phyloP scores from a whole-genome alignment of 805 yeast genomes.

The Yamadazyma nakazawae region DNA sequence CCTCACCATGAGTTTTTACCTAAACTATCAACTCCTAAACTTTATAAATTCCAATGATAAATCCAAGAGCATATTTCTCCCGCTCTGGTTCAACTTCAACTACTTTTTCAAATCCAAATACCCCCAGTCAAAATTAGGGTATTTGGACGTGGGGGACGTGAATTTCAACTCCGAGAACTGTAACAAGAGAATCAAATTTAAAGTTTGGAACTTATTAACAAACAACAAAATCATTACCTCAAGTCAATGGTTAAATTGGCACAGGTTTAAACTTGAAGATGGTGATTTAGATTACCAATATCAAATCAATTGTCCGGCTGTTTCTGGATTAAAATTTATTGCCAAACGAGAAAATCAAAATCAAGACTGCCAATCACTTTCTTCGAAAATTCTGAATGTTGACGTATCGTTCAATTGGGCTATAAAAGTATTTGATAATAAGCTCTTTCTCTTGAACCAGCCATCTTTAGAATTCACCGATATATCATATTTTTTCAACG shows the following conservation, averaged over 20 bases:
- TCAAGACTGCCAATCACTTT: background rate
- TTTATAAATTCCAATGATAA: constrained; percentile 7
- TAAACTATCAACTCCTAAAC: constrained; percentile 10
- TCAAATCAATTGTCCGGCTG: constrained; percentile 11
- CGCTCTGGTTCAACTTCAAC: constrained; percentile 25
- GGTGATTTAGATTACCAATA: constrained; percentile 20
- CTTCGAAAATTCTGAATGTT: constrained; percentile 1
- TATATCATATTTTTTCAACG: constrained; percentile 8
- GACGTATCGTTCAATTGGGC: constrained; percentile 11
- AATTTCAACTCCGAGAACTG: constrained; percentile 8
- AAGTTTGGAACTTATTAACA: constrained; percentile 13
- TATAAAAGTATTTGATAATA: constrained; percentile 11
- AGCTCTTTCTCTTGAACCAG: constrained; percentile 9
- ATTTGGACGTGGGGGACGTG: constrained; percentile 10
- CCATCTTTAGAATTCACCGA: constrained; percentile 11
- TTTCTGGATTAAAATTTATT: constrained; percentile 10
- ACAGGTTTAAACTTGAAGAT: constrained; percentile 19
- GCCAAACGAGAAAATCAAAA: background rate
- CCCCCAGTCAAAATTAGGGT: constrained; percentile 23
- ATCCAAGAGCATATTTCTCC: constrained; percentile 19
- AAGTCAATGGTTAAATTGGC: constrained; percentile 24
- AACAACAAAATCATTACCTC: constrained; percentile 23
- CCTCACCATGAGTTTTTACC: constrained; percentile 13
- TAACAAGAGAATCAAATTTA: constrained; percentile 9
- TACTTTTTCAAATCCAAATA: constrained; percentile 28